Base-by-base conservation (phyloP, 1,284 basidiomycete genomes). In the Heterobasidion occidentale region DNA sequence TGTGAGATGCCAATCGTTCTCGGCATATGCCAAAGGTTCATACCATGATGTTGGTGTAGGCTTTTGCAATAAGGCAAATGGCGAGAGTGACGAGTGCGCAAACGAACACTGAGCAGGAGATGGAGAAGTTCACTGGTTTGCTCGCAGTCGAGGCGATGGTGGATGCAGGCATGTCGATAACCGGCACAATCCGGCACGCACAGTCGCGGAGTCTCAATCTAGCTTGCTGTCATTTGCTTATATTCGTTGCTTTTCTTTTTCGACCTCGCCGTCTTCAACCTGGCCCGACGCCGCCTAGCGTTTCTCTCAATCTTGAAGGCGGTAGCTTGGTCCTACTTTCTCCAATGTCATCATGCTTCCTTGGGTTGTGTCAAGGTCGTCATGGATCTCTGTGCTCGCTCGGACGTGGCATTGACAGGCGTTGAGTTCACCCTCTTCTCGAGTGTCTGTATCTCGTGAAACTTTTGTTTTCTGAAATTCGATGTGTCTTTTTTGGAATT, bases 141-240 rank as follows among this genome's bases (percentile, higher is more conserved):
- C 47, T 49, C 15, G 19, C 47, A 17, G 50, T 17, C 35, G 50
- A n/a, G 14, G n/a, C n/a, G 38, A 42, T 42, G 12, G 11, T n/a
- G n/a, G 50, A 27, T 9, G 19, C 48, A 34, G 48, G 35, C 48
- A 51, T 51, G 50, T n/a, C 50, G 50, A 51, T 51, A 51, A 51
- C 36, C 50, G 50, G 50, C 50, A 19, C 17, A 9, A 36, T 17
- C 50, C 50, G 50, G 14, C n/a, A 20, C 27, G 27, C 35, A 36
- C n/a, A 8, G 9, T 51, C 50, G 50, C 50, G 50, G 50, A 17
- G 34, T 36, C 36, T 36, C 9, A 51, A 51, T 38, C 27, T 34
- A 9, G 45, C 11, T 49, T 33, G 6, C 47, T 33, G 7, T 20
- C 19, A 7, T 49, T 20, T 20, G 27, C 27, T 42, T n/a, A n/a